Base-by-base conservation (phyloP, 2,329 filamentous ascomycete genomes). In the Piedraia hortae region DNA sequence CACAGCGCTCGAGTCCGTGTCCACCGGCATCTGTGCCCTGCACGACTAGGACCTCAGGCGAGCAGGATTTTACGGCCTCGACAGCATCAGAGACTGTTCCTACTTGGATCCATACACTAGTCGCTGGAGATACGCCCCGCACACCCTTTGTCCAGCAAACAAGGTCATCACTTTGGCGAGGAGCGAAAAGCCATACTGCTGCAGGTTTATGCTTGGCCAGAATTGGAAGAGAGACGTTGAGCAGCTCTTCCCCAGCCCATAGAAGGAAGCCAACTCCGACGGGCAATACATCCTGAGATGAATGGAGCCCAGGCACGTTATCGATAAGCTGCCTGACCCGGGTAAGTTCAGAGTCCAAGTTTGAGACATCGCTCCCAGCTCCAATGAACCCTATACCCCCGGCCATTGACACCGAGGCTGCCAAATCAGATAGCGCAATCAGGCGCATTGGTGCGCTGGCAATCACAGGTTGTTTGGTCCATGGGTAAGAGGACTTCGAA, bases 161-260 rank as follows among this genome's bases (percentile, higher is more conserved):
- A 27, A 44, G 37, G 17, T 52, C 45, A n/a, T 44, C 38, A 9
- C 42, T 27, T 5, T 49, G 37, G 4, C 27, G 23, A 2, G 63
- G 60, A 2, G 65, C 66, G 34, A 72, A 72, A 16, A 74, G 50
- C 67, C 68, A 73, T 5, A 66, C 50, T 1, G 62, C 64, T 2
- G 54, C 56, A 1, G 65, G 64, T 0, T 42, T 43, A 38, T 63
- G 54, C n/a, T 46, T 42, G 10, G 36, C 32, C 7, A 73, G 44
- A 5, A 68, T 31, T 2, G 54, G 51, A 2, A 60, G 34, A 3
- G 47, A 45, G 13, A 42, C 37, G 6, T 32, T 27, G 6, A 31
- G 26, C 11, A 38, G 26, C 11, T 11, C 7, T 17, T 22, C 21
- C n/a, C 21, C 21, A 4, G 21, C 21, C 38, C 47, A 60, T 11